Conservation (phyloP, 192 early-diverging fungal genomes). For the Oehlia diaphana region DNA sequence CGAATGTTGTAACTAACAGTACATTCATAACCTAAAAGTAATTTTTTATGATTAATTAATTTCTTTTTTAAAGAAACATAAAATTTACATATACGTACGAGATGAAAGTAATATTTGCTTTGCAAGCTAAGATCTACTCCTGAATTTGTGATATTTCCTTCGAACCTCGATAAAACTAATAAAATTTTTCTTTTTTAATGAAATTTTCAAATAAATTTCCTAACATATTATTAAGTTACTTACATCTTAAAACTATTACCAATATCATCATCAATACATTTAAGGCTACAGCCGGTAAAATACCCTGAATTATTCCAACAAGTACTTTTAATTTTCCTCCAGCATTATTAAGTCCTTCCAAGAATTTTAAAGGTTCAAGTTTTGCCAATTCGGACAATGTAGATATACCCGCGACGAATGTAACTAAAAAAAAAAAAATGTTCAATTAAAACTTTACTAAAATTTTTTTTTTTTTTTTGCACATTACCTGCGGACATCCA, state of each 20-base stretch:
- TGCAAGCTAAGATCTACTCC: conserved; percentile 3
- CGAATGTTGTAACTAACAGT: conserved; percentile 74
- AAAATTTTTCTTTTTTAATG: background rate
- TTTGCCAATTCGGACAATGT: conserved; percentile 47
- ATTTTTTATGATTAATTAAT: background rate
- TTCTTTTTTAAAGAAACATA: no score
- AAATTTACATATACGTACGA: conserved; percentile 44
- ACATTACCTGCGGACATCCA: conserved; percentile 69
- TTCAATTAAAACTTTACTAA: no score
- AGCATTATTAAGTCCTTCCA: conserved; percentile 31
- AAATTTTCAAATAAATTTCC: background rate
- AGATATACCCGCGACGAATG: conserved; percentile 55
- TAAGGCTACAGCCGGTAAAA: conserved; percentile 71
- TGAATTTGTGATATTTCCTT: conserved; percentile 37
- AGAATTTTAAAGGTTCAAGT: conserved; percentile 39
- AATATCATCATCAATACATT: conserved; percentile 69
- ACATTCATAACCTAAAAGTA: conserved; percentile 68
- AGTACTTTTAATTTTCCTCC: conserved; percentile 34
- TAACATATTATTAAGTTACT: conserved; percentile 15
- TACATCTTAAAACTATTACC: conserved; percentile 63
- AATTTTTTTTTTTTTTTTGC: background rate
- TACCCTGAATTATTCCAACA: conserved; percentile 55
- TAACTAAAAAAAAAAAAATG: conserved; percentile 34
- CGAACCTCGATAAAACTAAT: conserved; percentile 54
- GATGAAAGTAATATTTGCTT: conserved; percentile 76